Evolutionary conservation across 495 filamentous ascomycete species (phyloP), one percentile per base, ranked within the genome.

Genomic region (Neurospora sp.): DNA sequence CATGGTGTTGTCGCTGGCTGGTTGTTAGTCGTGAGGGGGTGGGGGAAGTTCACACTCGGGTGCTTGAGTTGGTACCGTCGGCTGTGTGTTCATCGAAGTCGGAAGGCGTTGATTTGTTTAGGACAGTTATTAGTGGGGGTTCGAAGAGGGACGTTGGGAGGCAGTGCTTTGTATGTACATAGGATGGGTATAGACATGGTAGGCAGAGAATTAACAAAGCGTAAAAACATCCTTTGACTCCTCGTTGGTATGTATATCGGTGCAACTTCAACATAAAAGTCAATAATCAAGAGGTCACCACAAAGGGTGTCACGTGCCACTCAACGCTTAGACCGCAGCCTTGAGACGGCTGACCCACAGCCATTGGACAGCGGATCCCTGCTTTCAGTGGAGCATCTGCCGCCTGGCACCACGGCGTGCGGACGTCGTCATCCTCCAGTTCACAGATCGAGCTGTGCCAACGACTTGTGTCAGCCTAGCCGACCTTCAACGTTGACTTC

Each of bases 271-370:
- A 59, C 20, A 27, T 14, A 27, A 6, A 59, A 31, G 11, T 46
- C n/a, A 20, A 3, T 46, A 9, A 0, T 2, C 44, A n/a, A 20
- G n/a, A 27, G 69, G 69, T 71, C 10, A 71, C 16, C 22, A 31
- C 40, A 31, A 71, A 71, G 69, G 69, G 22, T 37, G 69, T 71
- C 69, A 71, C 69, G 69, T 71, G 69, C 40, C 4, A n/a, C 53
- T 35, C 31, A 35, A 66, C 53, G 53, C 53, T 35, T 66, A 66
- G 27, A 66, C 53, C 53, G 8, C 53, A 66, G 53, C 53, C 53
- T 66, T 66, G 53, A 14, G 53, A 35, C 53, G 53, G 3, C 31
- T 66, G 53, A 35, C 53, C 53, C 53, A 35, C 53, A 66, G 27
- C 31, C 27, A 66, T 66, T 66, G 53, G 53, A 35, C 53, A 66